Base-by-base conservation (phyloP, 2,329 filamentous ascomycete species). In the Aspergillus hiratsukae region DNA sequence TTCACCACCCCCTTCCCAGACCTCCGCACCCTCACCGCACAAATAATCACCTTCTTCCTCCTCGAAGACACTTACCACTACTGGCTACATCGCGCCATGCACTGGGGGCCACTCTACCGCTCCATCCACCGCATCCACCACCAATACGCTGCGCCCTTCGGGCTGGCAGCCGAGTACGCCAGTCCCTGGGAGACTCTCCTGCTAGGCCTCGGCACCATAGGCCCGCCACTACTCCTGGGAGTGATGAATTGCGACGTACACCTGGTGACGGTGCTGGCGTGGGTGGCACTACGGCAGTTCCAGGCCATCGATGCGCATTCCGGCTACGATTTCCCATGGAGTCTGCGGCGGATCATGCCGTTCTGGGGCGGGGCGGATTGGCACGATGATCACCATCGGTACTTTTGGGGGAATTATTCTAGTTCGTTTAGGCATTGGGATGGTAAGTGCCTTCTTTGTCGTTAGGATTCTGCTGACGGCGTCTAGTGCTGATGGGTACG, bases 401-500 rank as follows among this genome's bases (percentile, higher is more conserved):
- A 90, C 72, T 97, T 97, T 78, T 90, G 97, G 62, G 93, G 93
- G 67, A 97, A 97, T 81, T 97, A 97, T 75, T 82, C 91, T 56
- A 96, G 90, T 69, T 95, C 90, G 79, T 97, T 97, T 84, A 84
- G 91, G 75, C 96, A 93, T 91, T 97, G 93, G 93, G 93, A 97
- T 80, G 51, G 63, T 65, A 37, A 59, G 63, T 62, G 51, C 25
- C 17, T 14, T 25, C 19, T 23, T 37, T 52, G 19, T 50, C 14
- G 14, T 21, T 31, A 3, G 17, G 35, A 19, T 48, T 50, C 45
- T 3, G 35, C 48, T 59, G 27, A 53, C 29, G 9, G 1, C 14
- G 1, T 29, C 10, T 31, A 65, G 63, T 64, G 25, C 52, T 65
- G 35, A 64, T 65, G 60, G 62, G 63, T 8, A 65, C 63, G 5